Base-by-base conservation (phyloP, 179 eudicot genomes). In the Heliamphora pulchella region DNA sequence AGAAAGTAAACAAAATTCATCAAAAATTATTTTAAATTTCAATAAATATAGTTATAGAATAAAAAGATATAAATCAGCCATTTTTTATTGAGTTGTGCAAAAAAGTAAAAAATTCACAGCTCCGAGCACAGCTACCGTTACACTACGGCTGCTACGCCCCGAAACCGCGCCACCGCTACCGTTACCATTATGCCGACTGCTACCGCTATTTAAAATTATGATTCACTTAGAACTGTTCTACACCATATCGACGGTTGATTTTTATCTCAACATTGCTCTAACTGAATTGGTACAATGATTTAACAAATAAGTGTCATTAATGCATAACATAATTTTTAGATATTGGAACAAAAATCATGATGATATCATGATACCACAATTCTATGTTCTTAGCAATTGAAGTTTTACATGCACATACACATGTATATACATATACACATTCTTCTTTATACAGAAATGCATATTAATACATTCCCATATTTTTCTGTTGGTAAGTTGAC, bases 401-500 rank as follows among this genome's bases (percentile, higher is more conserved):
- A n/a, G 9, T 61, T 62, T 75, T 22, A 1, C 13, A 11, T 8
- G 14, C 31, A 14, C 77, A 54, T 39, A 13, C 13, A 53, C 14
- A 63, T 39, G 39, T 50, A 54, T 39, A 20, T 71, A 8, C 54
- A 10, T 10, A 14, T 71, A 48, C 39, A 43, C 18, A 51, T 71
- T 71, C 75, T 55, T 74, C 59, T 39, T 65, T 65, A 22, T 8
- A 74, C 14, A 55, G 11, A 74, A 54, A 55, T 39, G 5, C 22
- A 8, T 39, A 65, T 15, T 13, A 15, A 74, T 39, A 18, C 69
- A 61, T 69, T 76, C 51, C 22, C 54, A 41, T 43, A 54, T 51
- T 47, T 72, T 55, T 13, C 31, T 63, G 58, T 65, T 76, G n/a
- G n/a, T n/a, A 51, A 73, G 58, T 53, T 41, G 77, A 53, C 46